These are phyloP conservation scores for Escallonia herrerae DNA, from an alignment of 129 eudicot species.

Conservation along the genomic window DNA sequence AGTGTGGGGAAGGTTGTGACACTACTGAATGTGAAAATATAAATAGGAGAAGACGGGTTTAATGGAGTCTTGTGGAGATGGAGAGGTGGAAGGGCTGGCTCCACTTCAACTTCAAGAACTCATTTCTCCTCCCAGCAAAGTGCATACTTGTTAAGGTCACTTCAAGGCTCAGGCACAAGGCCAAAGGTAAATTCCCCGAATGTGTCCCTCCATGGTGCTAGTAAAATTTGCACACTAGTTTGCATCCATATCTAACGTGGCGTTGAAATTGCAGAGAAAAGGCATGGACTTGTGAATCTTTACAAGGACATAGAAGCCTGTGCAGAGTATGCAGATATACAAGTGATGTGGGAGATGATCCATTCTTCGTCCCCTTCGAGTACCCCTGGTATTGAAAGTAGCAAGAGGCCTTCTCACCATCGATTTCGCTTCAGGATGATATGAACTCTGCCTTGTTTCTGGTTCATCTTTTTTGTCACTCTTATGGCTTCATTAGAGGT, in stretches of 20 bases:
- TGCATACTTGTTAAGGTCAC: conserved; percentile 35
- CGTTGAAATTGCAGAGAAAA: conserved; percentile 26
- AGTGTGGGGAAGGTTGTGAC: conserved; percentile 1
- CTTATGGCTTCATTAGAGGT: background rate
- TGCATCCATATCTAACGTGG: background rate
- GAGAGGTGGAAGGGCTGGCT: conserved; percentile 41
- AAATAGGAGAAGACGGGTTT: conserved; percentile 15
- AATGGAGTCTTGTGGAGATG: conserved; percentile 38
- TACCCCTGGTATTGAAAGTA: conserved; percentile 5
- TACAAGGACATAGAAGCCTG: conserved; percentile 77
- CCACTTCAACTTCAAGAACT: conserved; percentile 38
- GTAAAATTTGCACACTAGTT: too few relatives aligned
- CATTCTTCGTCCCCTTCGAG: conserved; percentile 45
- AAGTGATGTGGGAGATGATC: conserved; percentile 88
- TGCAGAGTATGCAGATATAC: conserved; percentile 69
- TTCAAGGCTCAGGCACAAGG: conserved; percentile 42
- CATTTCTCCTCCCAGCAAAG: conserved; percentile 41
- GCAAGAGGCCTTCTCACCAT: conserved; percentile 15
- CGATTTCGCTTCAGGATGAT: conserved; percentile 26
- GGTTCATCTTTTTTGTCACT: conserved; percentile 1
- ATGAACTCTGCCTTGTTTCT: conserved; percentile 10
- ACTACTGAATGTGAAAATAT: conserved; percentile 15
- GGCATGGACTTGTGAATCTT: conserved; percentile 45
- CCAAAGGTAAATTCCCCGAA: conserved; percentile 32
- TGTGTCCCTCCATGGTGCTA: background rate